phyloP scores from a whole-genome alignment of 1,284 basidiomycete species.

The Cutaneotrichosporon dermatis region DNA sequence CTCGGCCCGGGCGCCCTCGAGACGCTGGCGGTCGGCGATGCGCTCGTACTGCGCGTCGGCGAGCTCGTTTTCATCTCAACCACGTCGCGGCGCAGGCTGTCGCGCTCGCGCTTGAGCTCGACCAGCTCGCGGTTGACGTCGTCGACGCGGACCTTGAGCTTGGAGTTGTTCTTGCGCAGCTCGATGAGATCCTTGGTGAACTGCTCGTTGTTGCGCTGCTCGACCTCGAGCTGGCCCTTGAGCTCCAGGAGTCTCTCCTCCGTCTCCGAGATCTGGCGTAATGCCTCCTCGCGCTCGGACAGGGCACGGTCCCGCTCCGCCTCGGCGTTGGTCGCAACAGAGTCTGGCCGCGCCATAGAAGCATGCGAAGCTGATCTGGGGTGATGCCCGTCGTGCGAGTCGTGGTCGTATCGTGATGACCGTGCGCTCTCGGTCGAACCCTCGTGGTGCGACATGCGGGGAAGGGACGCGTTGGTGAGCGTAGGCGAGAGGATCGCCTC shows the following conservation, averaged over 20 bases:
- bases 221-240: conserved; percentile 12
- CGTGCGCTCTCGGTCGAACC: conserved; percentile 16
- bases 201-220: conserved; percentile 20
- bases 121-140: conserved; percentile 24
- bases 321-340: conserved; percentile 12
- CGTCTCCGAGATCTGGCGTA: conserved; percentile 10
- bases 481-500: conserved; percentile 18
- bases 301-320: conserved; percentile 15
- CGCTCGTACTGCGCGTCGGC: conserved; percentile 33
- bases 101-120: conserved; percentile 36
- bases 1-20: conserved; percentile 36
- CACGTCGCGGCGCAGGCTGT: conserved; percentile 19
- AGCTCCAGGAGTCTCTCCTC: conserved; percentile 12
- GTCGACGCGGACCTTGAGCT: conserved; percentile 37
- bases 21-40: conserved; percentile 33
- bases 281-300: conserved; percentile 19
- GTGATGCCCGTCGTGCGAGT: conserved; percentile 16
- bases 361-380: not conserved
- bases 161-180: conserved; percentile 30
- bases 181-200: conserved; percentile 25
- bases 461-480: conserved; percentile 14
- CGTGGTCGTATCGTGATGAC: conserved; percentile 18
- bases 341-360: conserved; percentile 11
- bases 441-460: conserved; percentile 15
- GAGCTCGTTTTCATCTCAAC: conserved; percentile 25